Conservation (phyloP, 1,284 basidiomycete species). For the Irpex lacteus region DNA sequence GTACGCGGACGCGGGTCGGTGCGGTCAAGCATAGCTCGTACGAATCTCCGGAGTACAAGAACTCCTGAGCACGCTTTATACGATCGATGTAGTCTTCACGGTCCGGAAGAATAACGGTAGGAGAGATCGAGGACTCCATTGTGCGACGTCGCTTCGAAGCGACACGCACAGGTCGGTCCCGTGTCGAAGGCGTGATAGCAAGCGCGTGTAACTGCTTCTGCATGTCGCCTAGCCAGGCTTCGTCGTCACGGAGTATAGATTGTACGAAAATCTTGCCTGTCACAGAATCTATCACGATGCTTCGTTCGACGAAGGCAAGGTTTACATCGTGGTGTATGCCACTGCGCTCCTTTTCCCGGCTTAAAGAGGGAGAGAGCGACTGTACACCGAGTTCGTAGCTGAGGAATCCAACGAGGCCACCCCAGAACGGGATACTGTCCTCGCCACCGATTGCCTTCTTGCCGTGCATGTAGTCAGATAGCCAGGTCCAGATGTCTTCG, state of each 20-base stretch:
- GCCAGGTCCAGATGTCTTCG: slow-evolving; percentile 67
- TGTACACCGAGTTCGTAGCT: slow-evolving; percentile 75
- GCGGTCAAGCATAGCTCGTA: slow-evolving; percentile 96
- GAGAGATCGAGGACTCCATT: slow-evolving; percentile 15
- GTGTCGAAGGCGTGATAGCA: slow-evolving; percentile 14
- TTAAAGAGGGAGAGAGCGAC: slow-evolving; percentile 39
- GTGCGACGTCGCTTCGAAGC: slow-evolving; percentile 4
- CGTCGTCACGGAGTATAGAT: slow-evolving; percentile 57
- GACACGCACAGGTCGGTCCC: slow-evolving; percentile 3
- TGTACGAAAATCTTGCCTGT: slow-evolving; percentile 56
- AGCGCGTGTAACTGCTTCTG: slow-evolving; percentile 21
- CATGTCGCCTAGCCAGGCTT: slow-evolving; percentile 52
- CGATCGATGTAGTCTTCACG: slow-evolving; percentile 65
- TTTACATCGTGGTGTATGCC: slow-evolving; percentile 65
- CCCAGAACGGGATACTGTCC: slow-evolving; percentile 70
- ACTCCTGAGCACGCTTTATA: slow-evolving; percentile 74
- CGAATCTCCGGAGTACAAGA: slow-evolving; percentile 85
- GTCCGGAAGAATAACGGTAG: slow-evolving; percentile 49
- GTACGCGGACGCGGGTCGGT: slow-evolving; percentile 53
- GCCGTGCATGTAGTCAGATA: slow-evolving; percentile 61
- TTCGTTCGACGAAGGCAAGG: slow-evolving; percentile 72
- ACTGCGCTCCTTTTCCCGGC: slow-evolving; percentile 18
- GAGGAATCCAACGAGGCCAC: slow-evolving; percentile 68
- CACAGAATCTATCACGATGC: slow-evolving; percentile 60
- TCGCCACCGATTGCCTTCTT: slow-evolving; percentile 43